Base-by-base conservation (phyloP, 192 early-diverging fungal species). In the Tieghemiomyces parasiticus region DNA sequence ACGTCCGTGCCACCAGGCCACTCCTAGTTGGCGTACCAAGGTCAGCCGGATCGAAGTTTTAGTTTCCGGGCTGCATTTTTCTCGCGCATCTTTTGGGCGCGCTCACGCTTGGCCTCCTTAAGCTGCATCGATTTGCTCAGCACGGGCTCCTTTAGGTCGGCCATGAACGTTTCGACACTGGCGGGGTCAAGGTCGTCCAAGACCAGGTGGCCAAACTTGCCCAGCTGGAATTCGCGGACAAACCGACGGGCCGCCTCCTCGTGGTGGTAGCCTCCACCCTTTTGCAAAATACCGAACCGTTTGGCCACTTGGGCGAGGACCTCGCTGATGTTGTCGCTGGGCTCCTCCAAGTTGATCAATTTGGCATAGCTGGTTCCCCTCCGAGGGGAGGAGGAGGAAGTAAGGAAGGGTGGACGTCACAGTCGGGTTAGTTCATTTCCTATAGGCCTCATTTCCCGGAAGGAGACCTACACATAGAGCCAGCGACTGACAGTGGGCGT, bases 221-320 rank as follows among this genome's bases (percentile, higher is more conserved):
- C 95, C 24, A 81, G 64, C n/a, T 92, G 84, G 75, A 83, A 97
- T 42, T 84, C 71, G 33, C 82, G 76, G 10, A 95, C 53, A 69
- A 93, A 80, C 56, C 80, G 82, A 31, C 76, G 75, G 0, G 88
- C 78, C 0, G 90, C 85, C 58, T 75, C 72, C 25, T 79, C 74
- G 4, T 76, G 35, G 60, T 93, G 85, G 25, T 73, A 67, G 45
- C 82, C 78, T 4, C 85, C 81, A 38, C 79, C 81, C 34, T 79
- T 81, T 25, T 78, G 74, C 44, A 86, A 61, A 0, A 84, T 82
- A 28, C 82, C 85, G 35, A 87, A 82, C 58, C 79, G 77, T 34
- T 61, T 67, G 30, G 82, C 83, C 20, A 95, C 72, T 49, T 72
- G 71, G 2, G 70, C 69, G 3, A 89, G 63, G 2, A 95, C 69